A percentile compares a stretch with the other conserved stretches of the same genome.
These are phyloP conservation scores for Cladobotryum mycophilum DNA, from an alignment of 2,329 filamentous ascomycete species.

Conservation along the genomic window DNA sequence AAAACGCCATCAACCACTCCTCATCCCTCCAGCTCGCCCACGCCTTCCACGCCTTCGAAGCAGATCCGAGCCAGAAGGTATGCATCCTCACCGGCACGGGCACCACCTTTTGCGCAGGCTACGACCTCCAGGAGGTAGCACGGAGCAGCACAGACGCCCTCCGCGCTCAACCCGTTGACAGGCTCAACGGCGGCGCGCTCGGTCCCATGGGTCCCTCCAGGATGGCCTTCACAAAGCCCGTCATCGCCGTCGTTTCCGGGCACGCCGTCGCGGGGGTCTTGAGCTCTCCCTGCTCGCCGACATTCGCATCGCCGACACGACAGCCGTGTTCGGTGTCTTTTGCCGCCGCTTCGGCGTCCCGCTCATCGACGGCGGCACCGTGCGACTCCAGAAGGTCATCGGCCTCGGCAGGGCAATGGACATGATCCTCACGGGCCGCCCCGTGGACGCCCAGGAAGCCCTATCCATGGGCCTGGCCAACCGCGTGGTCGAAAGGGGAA, in stretches of 20 bases:
- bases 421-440: constrained; percentile 49
- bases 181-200: constrained; percentile 12
- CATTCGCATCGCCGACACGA: constrained; percentile 46
- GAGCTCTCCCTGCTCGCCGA: constrained; percentile 49
- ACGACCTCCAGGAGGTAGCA: constrained; percentile 43
- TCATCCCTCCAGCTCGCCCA: constrained; percentile 4
- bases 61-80: constrained; percentile 44
- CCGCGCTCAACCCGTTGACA: neutral
- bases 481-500: constrained; percentile 44
- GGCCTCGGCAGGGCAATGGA: constrained; percentile 49
- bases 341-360: constrained; percentile 38
- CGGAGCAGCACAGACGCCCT: constrained; percentile 2
- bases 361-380: constrained; percentile 39
- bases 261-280: constrained; percentile 49
- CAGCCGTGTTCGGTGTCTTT: constrained; percentile 49
- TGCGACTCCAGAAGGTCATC: constrained; percentile 44
- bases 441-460: constrained; percentile 43
- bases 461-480: constrained; percentile 46
- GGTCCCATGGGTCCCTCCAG: constrained; percentile 49
- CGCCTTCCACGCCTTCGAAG: constrained; percentile 44
- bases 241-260: constrained; percentile 45
- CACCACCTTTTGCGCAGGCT: constrained; percentile 47
- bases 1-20: no score
- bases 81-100: constrained; percentile 41
- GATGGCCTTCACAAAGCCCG: constrained; percentile 43